Evolutionary conservation across 2,329 filamentous ascomycete species (phyloP).

Genomic region (Pleoardoris graminearum): DNA sequence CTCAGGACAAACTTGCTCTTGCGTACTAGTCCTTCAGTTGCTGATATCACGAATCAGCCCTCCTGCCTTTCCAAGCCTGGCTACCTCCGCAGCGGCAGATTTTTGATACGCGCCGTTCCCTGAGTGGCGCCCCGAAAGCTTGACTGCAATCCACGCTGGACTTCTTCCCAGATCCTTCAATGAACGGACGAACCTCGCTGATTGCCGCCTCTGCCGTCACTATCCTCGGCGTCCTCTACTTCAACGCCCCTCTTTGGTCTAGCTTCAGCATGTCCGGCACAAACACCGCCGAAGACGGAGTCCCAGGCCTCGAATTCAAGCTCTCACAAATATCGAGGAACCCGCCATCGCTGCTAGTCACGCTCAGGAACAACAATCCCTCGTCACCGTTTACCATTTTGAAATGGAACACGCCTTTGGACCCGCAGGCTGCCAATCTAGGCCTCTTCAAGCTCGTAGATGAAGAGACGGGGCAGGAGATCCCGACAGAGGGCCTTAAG

Average conservation of each 20-base stretch:
- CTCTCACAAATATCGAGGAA: slow-evolving; percentile 33
- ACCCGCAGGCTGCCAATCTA: slow-evolving; percentile 42
- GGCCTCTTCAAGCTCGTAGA: slow-evolving; percentile 44
- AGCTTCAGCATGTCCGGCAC: slow-evolving; percentile 29
- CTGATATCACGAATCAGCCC: neutral
- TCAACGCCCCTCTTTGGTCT: slow-evolving; percentile 23
- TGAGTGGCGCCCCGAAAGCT: neutral
- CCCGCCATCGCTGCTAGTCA: slow-evolving; percentile 41
- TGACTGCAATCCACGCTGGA: neutral
- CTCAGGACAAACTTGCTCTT: neutral
- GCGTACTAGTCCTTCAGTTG: neutral
- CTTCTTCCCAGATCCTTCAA: slow-evolving; percentile 12
- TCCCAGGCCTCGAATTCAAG: slow-evolving; percentile 35
- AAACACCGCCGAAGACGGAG: slow-evolving; percentile 9
- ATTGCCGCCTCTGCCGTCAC: slow-evolving; percentile 31
- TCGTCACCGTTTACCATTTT: slow-evolving; percentile 42
- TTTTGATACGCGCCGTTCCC: slow-evolving; percentile 2
- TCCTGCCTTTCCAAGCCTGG: slow-evolving; percentile 10
- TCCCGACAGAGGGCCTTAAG: slow-evolving; percentile 38
- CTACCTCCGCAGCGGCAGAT: slow-evolving; percentile 4
- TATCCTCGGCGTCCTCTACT: slow-evolving; percentile 35
- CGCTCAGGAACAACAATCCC: slow-evolving; percentile 42
- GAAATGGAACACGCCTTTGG: slow-evolving; percentile 49
- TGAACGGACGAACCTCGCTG: slow-evolving; percentile 32
- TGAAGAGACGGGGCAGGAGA: slow-evolving; percentile 27